Evolutionary conservation across 2,329 filamentous ascomycete species (phyloP), one percentile per base, ranked within the genome.

Genomic region (Colletotrichum sp.): DNA sequence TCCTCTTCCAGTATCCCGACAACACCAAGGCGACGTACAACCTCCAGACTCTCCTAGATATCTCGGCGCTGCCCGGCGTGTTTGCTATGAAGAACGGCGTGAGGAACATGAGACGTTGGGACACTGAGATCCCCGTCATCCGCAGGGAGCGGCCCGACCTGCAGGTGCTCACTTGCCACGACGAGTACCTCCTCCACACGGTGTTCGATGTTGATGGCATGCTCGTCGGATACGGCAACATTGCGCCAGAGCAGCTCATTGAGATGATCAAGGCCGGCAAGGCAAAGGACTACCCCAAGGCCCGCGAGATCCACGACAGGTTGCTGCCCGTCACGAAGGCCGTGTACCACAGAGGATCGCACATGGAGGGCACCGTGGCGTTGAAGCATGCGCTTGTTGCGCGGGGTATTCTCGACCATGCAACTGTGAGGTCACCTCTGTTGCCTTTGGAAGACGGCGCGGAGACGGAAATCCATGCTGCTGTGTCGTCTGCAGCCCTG

Each of bases 71-170:
- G 39, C 89, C 88, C 2, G 88, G 89, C 32, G 87, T 89, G 7
- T 89, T 90, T 61, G 89, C 89, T 18, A 90, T 90, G 88, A 90
- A 90, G 85, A 90, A 90, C 76, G 89, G 89, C 24, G 89, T 90
- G 12, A 86, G 89, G 69, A 90, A 90, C 80, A 90, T 90, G 89
- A 85, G 87, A n/a, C 86, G 89, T 21, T 90, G 89, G 89, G 89
- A 90, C 68, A 89, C 87, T 0, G 89, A 90, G 80, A 90, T 90
- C 75, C 89, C 88, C 18, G 84, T 90, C 30, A 89, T 90, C 81
- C 86, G 87, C 65, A 80, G 81, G 30, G 83, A 89, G 78, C 85
- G 88, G 7, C 88, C 88, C 1, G 85, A 88, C 3, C 83, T 90
- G 3, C 88, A 89, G 66, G 86, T 90, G 18, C 82, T 90, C 7